A percentile compares a stretch with the other conserved stretches of the same genome.
Conservation (phyloP, 129 eudicot genomes). For the Saposhnikovia divaricata region DNA sequence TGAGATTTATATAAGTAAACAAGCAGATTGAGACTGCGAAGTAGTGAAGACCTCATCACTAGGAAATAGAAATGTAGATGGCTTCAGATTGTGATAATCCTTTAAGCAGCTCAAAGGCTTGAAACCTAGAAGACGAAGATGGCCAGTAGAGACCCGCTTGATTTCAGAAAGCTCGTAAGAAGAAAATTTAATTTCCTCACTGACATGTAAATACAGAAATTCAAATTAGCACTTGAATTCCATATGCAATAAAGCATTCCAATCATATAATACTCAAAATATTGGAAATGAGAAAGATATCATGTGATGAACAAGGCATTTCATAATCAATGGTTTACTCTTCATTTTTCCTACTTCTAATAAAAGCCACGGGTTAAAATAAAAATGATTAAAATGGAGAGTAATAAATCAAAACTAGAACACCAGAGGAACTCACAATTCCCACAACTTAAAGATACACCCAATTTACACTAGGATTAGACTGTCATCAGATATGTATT, state of each 20-base stretch:
- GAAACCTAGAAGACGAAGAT: constrained; percentile 81
- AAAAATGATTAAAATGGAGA: neutral
- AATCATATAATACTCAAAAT: neutral
- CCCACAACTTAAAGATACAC: neutral
- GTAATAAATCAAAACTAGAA: neutral
- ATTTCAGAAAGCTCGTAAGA: constrained; percentile 72
- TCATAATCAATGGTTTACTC: neutral
- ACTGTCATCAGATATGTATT: neutral
- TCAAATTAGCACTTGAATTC: neutral
- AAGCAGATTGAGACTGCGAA: neutral
- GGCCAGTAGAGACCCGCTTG: constrained; percentile 75
- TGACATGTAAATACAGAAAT: constrained; percentile 18
- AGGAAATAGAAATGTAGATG: constrained; percentile 81
- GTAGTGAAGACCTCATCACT: constrained; percentile 66
- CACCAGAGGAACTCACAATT: too few relatives aligned
- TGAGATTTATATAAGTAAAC: neutral
- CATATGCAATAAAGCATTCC: neutral
- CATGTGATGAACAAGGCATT: neutral
- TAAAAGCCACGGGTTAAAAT: neutral
- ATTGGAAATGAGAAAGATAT: neutral
- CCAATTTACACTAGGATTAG: neutral
- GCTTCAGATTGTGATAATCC: constrained; percentile 85
- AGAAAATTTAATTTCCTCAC: constrained; percentile 64
- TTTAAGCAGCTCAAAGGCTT: constrained; percentile 87
- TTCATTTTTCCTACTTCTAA: neutral